Base-by-base conservation (phyloP, 345 rosid genomes). In the Citrus glauca region DNA sequence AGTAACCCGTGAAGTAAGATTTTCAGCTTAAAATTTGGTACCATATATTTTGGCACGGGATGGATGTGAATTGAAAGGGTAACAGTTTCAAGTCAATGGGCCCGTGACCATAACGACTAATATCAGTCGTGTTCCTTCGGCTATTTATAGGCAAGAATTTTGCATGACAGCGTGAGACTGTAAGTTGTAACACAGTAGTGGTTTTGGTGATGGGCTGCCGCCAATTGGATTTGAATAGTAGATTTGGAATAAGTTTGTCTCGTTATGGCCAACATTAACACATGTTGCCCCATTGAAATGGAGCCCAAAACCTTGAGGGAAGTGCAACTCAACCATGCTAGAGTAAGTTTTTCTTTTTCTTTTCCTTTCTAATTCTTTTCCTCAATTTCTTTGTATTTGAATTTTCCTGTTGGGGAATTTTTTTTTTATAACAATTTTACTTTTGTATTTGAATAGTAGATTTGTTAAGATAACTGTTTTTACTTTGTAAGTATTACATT, bases 291-390 rank as follows among this genome's bases (percentile, higher is more conserved):
- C 50, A 88, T 86, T 33, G 90, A 88, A 83, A 50, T 63, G 84
- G 90, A 88, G 81, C 91, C 91, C 24, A 64, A 81, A 66, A 88
- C 91, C 66, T 79, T 84, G 81, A 79, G 57, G 5, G 74, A 80
- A 79, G 87, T 64, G 7, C 90, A 88, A 27, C 80, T 88, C 45
- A 72, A 25, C 76, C 79, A 65, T 53, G 91, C 88, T 4, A 81
- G 83, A 78, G 91, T 84, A 76, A 32, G 69, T 22, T 22, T 11
- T 38, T 64, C 11, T 0, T n/a, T 2, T 30, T 2, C 0, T 9
- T 37, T 20, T 4, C 24, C 4, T 35, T 6, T 13, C 1, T 9
- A 9, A 40, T 40, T 42, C 7, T 28, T 7, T 53, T 13, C 30
- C 14, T 71, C n/a, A 9, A 4, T 33, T 6, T 45, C 22, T 63